Percentiles rank a stretch among this genome's conserved stretches.
phyloP scores from a whole-genome alignment of 352 stramenopile genomes.

The Globisporangium spinosum region DNA sequence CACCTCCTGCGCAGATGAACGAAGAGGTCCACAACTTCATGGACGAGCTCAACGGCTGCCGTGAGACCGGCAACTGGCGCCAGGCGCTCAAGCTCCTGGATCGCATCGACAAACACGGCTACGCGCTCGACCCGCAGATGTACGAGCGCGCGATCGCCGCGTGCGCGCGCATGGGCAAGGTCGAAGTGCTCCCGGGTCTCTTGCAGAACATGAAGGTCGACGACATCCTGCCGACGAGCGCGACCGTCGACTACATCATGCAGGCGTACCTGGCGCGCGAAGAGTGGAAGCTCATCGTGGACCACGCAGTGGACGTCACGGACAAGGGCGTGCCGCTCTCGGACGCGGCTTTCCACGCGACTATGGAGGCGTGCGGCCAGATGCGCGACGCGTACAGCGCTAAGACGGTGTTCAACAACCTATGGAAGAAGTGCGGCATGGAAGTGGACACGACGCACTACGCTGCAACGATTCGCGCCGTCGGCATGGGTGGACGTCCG shows the following conservation, averaged over 20 bases:
- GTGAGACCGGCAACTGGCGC: conserved; percentile 69
- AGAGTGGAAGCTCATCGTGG: conserved; percentile 57
- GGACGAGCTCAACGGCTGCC: conserved; percentile 41
- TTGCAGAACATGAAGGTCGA: conserved; percentile 80
- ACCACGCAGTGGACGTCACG: conserved; percentile 39
- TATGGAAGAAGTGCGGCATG: conserved; percentile 25
- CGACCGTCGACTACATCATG: conserved; percentile 78
- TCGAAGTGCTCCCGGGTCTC: conserved; percentile 68
- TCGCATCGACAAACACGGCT: conserved; percentile 52
- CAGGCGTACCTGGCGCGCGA: conserved; percentile 73
- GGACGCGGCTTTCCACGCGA: conserved; percentile 64
- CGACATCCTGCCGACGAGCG: conserved; percentile 50
- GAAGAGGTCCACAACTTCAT: conserved; percentile 18
- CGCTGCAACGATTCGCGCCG: conserved; percentile 57
- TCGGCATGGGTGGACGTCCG: conserved; percentile 49
- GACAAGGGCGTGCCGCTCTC: conserved; percentile 51
- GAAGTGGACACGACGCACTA: conserved; percentile 37
- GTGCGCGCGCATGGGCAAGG: conserved; percentile 76
- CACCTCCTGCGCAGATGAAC: conserved; percentile 9
- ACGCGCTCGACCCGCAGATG: conserved; percentile 57
- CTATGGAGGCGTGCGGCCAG: conserved; percentile 71
- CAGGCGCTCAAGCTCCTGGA: conserved; percentile 74
- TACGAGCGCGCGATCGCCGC: conserved; percentile 79
- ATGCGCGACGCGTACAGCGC: conserved; percentile 43
- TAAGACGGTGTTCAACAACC: conserved; percentile 46